Evolutionary conservation across 805 yeast genomes (phyloP), one percentile per base, ranked within the genome.

Genomic region (Starmerella khaoyaiensis): DNA sequence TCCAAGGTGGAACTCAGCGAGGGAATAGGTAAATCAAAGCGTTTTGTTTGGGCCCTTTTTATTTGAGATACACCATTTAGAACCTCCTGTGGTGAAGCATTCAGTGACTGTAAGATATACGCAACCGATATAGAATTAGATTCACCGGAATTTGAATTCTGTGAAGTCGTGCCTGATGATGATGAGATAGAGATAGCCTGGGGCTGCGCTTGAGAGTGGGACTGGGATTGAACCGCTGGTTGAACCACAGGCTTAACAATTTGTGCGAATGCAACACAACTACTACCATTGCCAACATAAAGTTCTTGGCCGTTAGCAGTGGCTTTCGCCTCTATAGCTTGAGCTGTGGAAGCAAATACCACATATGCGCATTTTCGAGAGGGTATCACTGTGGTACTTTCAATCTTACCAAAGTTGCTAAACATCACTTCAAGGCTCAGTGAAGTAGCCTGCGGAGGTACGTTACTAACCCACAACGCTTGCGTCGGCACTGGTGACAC

Each of bases 181-280:
- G 6, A 12, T 8, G 14, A 24, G 14, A 5, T 21, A 3, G 28
- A 4, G 22, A 12, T 7, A 21, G 21, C 6, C 21, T n/a, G 22
- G n/a, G 21, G 6, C 8, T 21, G 14, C 26, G 26, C 12, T n/a
- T 11, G n/a, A n/a, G 12, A 11, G 12, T n/a, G 26, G 12, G 26
- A 23, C 21, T n/a, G 14, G 7, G 21, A 12, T n/a, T 23, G 12
- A n/a, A 11, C 11, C 21, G 32, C 18, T 10, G 5, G 12, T 22
- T 5, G 21, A 17, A 12, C 17, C 33, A 50, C 46, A 26, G 51
- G 29, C 48, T 42, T 53, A 59, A 40, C 49, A 45, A 83, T 70
- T 51, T 78, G 80, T 3, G 95, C 96, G 65, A 83, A 90, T 0
- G 86, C 81, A 26, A 83, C 81, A 27, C 72, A 63, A 54, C 90